Base-by-base conservation (phyloP, 148 eudicot species). In the Dysphania ambrosioides region DNA sequence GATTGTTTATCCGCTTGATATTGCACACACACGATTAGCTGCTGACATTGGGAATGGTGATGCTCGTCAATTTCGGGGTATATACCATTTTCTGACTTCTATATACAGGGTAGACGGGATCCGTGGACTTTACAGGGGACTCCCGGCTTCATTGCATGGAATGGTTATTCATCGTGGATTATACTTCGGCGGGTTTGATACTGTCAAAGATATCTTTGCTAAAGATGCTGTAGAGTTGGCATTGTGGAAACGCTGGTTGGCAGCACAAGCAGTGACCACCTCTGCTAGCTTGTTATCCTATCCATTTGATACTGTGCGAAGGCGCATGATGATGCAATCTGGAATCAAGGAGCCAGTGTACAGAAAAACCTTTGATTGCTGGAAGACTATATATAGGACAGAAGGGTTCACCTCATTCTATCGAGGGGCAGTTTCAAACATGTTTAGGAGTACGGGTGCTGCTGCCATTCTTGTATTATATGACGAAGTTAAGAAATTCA, bases 241-340 rank as follows among this genome's bases (percentile, higher is more conserved):
- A 2, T 71, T 95, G 65, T 95, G 99, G 99, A 90, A 95, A 74
- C 92, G 99, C 15, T 95, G 99, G 99, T 8, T 86, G 35, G 96
- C 75, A 19, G 99, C 99, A 63, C 97, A 95, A 40, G 93, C 71
- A 0, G 97, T 92, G 59, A 95, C 99, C 9, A 95, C 99, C 7
- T 86, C 99, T 8, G 96, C 99, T 0, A 97, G 99, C 36, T 40
- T 92, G 78, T 13, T 92, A 8, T 95, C 99, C 3, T 95, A 95
- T 75, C 99, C 99, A 1, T 73, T 95, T 44, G 99, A 95, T 79
- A 95, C 99, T 0, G 99, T 95, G 9, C 76, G 99, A 67, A 85
- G 99, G 82, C 85, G 97, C 63, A 95, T 95, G 97, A 95, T 95
- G 99, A 95, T 95, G 99, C 99, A 95, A 51, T 92, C 99, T 1